Evolutionary conservation across 768 basidiomycete genomes (phyloP).

Genomic region (Agrocybe chaxingu): DNA sequence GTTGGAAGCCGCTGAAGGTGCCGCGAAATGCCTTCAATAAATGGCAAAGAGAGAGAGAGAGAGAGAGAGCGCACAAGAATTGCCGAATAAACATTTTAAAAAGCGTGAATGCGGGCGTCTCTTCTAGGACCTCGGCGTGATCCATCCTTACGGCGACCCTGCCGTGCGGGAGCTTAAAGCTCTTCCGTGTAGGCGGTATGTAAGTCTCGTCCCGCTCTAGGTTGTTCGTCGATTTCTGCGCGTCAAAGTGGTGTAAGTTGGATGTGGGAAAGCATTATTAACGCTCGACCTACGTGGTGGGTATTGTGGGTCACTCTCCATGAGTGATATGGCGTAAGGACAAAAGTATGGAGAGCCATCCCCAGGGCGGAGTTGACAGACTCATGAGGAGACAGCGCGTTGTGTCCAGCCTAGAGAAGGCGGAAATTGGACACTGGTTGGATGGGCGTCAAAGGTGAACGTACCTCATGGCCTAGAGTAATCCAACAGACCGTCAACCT

Average conservation of each 20-base stretch:
- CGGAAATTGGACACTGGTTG: background rate
- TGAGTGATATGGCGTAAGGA: constrained; percentile 59
- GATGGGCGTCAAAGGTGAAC: background rate
- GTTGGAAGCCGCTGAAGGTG: constrained; percentile 35
- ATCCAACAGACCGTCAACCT: background rate
- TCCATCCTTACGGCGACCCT: constrained; percentile 37
- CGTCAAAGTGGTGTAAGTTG: background rate
- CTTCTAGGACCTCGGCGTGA: constrained; percentile 45
- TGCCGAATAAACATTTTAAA: constrained; percentile 47
- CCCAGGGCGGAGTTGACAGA: constrained; percentile 37
- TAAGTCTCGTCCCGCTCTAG: constrained; percentile 77
- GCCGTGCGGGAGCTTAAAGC: constrained; percentile 42
- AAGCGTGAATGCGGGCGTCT: constrained; percentile 48
- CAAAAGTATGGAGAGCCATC: constrained; percentile 39
- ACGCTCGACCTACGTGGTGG: constrained; percentile 51
- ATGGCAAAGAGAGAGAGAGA: background rate
- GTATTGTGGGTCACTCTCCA: constrained; percentile 66
- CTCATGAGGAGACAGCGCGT: constrained; percentile 38
- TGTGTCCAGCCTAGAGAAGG: constrained; percentile 42
- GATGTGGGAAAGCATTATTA: background rate
- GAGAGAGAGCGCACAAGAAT: constrained; percentile 36
- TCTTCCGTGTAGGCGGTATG: constrained; percentile 44
- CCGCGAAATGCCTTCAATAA: background rate
- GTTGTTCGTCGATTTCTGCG: constrained; percentile 42
- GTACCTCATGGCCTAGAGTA: constrained; percentile 41